Percentiles rank a stretch among this genome's conserved stretches.
Conservation (phyloP, 228 moss, liverwort and hornwort genomes). For the Sphagnum magellanicum region DNA sequence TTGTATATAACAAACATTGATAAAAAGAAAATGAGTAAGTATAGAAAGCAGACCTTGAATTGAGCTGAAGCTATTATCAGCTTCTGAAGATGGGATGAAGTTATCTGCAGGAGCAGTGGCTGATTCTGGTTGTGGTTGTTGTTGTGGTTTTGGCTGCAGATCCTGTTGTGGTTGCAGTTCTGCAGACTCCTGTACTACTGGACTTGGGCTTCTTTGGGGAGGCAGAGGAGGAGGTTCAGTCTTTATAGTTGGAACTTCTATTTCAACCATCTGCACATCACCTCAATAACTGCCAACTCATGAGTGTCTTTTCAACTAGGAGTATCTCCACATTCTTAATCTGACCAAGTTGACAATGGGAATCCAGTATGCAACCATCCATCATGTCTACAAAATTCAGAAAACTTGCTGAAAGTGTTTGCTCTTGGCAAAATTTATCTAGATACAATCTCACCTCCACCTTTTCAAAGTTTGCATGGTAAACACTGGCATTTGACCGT, state of each 20-base stretch:
- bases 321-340: too few relatives aligned
- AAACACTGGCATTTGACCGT: conserved; percentile 48
- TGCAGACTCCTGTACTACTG: conserved; percentile 1
- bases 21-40: too few relatives aligned
- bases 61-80: conserved; percentile 30
- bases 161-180: conserved; percentile 5
- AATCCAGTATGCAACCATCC: background rate
- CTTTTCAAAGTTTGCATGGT: conserved; percentile 51
- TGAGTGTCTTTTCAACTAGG: background rate
- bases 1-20: too few relatives aligned
- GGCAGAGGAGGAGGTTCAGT: background rate
- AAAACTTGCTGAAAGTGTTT: too few relatives aligned
- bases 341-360: too few relatives aligned
- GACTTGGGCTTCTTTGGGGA: conserved; percentile 4
- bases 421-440: too few relatives aligned
- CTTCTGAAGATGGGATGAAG: conserved; percentile 10
- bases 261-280: conserved; percentile 31
- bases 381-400: background rate
- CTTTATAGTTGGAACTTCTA: conserved; percentile 39
- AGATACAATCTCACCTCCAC: conserved; percentile 21
- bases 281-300: background rate
- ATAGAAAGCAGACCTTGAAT: conserved; percentile 30
- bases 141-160: conserved; percentile 2
- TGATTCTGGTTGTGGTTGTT: conserved; percentile 7
- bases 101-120: conserved; percentile 7